Conservation (phyloP, 2,329 filamentous ascomycete genomes). For the Graphium sp. region DNA sequence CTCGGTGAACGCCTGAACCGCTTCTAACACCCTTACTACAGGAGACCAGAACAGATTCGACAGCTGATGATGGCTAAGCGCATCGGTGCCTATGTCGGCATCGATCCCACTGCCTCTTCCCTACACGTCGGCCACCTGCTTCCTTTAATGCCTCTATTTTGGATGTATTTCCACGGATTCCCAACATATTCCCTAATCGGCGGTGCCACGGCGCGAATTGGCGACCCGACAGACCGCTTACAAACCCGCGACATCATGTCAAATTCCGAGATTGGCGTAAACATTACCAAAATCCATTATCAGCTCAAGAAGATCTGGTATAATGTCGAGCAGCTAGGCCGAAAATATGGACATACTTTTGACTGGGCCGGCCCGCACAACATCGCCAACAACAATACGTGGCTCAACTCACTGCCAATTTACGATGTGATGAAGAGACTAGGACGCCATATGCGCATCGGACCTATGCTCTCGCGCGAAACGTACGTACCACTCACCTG, state of each 20-base stretch:
- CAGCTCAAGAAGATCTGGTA: conserved; percentile 58
- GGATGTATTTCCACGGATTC: conserved; percentile 66
- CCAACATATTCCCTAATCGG: conserved; percentile 51
- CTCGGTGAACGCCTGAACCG: too few species aligned
- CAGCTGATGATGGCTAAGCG: conserved; percentile 46
- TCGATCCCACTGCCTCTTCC: conserved; percentile 68
- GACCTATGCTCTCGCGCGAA: conserved; percentile 76
- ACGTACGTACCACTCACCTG: conserved; percentile 46
- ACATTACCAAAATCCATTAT: conserved; percentile 49
- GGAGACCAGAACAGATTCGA: conserved; percentile 35
- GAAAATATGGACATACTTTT: conserved; percentile 45
- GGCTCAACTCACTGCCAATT: conserved; percentile 59
- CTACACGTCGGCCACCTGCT: conserved; percentile 69
- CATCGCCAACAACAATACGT: conserved; percentile 67
- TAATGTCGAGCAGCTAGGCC: conserved; percentile 52
- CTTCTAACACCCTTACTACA: conserved; percentile 8
- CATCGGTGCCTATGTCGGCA: conserved; percentile 62
- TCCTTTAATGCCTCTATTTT: conserved; percentile 70
- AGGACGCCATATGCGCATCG: conserved; percentile 59
- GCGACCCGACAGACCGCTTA: conserved; percentile 59
- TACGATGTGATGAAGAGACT: conserved; percentile 61
- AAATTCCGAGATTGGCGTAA: conserved; percentile 37
- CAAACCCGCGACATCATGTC: conserved; percentile 38
- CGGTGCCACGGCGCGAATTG: conserved; percentile 60
- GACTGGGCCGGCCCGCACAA: conserved; percentile 50